Percentiles rank a stretch among this genome's conserved stretches.
phyloP scores from a whole-genome alignment of 441 rosid species.

The Rhodomyrtus psidioides region DNA sequence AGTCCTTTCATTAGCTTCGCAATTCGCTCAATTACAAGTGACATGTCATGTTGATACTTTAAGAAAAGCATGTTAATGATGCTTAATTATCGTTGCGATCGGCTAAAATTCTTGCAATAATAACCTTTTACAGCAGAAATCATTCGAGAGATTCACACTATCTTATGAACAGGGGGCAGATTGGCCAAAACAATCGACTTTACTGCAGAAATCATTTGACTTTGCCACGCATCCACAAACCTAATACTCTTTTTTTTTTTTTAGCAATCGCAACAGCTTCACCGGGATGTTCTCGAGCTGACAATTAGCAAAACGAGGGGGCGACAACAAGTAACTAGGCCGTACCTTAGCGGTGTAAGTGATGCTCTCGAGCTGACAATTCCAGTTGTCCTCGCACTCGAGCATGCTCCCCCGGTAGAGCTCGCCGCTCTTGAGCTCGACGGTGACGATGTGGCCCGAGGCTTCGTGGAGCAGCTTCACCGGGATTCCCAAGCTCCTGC shows the following conservation, averaged over 20 bases:
- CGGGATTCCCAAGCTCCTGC: constrained; percentile 95
- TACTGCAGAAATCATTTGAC: not conserved
- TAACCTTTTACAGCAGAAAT: not conserved
- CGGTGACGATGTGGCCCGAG: constrained; percentile 90
- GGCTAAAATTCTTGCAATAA: not conserved
- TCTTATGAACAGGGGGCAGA: rapidly evolving
- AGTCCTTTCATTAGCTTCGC: too few relatives aligned
- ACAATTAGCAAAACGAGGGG: not conserved
- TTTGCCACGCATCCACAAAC: not conserved
- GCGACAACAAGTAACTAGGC: not conserved
- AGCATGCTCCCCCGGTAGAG: constrained; percentile 95
- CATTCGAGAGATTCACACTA: rapidly evolving
- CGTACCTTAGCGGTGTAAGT: constrained; percentile 84
- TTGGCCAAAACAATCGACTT: rapidly evolving
- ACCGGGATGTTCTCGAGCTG: too few relatives aligned
- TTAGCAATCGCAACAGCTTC: not conserved
- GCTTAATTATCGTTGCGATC: not conserved
- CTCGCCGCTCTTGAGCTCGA: constrained; percentile 96
- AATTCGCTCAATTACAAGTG: too few relatives aligned
- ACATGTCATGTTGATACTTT: too few relatives aligned
- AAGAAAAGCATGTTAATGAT: rapidly evolving
- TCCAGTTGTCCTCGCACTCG: constrained; percentile 99
- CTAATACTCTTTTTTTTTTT: not conserved
- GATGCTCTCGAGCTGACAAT: constrained; percentile 91
- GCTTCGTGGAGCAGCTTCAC: constrained; percentile 97